Base-by-base conservation (phyloP, 2,329 filamentous ascomycete species). In the Neodidymelliopsis sp. region DNA sequence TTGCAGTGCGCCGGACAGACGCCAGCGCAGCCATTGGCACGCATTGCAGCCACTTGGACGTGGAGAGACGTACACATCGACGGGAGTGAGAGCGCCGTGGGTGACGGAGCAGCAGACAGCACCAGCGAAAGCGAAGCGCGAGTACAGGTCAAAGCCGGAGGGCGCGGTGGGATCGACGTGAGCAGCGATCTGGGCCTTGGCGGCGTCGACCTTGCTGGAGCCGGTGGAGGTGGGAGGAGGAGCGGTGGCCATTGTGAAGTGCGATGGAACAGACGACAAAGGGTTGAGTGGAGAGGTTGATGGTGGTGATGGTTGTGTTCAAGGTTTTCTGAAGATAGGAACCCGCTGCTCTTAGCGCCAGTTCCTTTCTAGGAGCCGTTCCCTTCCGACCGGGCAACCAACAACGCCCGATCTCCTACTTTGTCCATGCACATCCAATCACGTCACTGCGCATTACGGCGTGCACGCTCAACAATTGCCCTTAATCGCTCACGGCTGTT, bases 81-180 rank as follows among this genome's bases (percentile, higher is more conserved):
- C 91, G 74, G 94, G 94, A 66, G 94, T 99, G 70, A 97, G 87
- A 73, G 84, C 89, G 78, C 93, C 94, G 85, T 99, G 94, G 74
- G 94, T 99, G 80, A 97, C 81, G 69, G 92, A 94, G 80, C 94
- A 99, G 87, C 94, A 97, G 83, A 97, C 81, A 69, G 94, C 94
- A 80, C 94, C 94, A 70, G 94, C 92, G 71, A 99, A 89, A 79
- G 94, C 93, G 82, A 97, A 97, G 79, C 91, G 86, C 70, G 90
- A 90, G 87, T 97, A 97, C 69, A 99, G 90, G 53, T 76, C 80
- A 63, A 91, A 36, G 57, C 86, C 85, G 63, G 75, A 80, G 60
- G 85, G 81, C 75, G 84, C 80, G 63, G 75, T 66, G n/a, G 80
- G 78, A 59, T 77, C 70, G 36, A 69, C 65, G 22, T 53, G 29